phyloP scores from a whole-genome alignment of 2,329 filamentous ascomycete genomes.

The Calonectria montana region DNA sequence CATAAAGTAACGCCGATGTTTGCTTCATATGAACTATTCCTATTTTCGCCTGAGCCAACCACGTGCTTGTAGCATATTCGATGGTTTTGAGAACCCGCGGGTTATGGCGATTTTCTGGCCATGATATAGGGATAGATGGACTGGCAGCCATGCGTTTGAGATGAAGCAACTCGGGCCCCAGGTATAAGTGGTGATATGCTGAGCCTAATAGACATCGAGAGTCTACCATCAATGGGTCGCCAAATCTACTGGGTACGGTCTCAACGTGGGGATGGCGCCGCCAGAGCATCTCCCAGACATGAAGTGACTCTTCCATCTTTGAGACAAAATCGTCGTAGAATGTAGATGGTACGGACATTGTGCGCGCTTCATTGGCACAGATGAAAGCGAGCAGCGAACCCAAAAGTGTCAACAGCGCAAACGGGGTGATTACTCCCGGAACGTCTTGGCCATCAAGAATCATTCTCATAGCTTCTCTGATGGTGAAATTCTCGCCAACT shows the following conservation, averaged over 20 bases:
- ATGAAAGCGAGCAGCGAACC: background rate
- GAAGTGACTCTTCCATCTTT: background rate
- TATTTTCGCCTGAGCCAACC: background rate
- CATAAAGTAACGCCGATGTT: background rate
- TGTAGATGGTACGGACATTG: background rate
- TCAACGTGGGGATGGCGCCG: background rate
- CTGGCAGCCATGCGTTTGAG: background rate
- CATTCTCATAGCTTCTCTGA: background rate
- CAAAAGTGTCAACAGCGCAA: background rate
- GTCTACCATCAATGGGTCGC: background rate
- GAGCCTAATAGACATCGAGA: background rate
- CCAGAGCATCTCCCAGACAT: background rate
- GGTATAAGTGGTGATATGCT: background rate
- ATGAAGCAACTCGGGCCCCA: background rate
- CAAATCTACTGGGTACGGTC: background rate
- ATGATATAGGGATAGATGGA: background rate
- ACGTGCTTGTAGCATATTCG: background rate
- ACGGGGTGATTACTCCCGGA: background rate
- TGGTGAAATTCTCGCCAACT: background rate
- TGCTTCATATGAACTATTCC: background rate
- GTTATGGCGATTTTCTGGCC: background rate
- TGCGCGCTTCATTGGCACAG: background rate
- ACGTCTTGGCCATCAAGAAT: background rate
- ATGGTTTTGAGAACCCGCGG: background rate
- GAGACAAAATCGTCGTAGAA: background rate